A percentile compares a stretch with the other conserved stretches of the same genome.
These are phyloP conservation scores for Eutrema yunnanense DNA, from an alignment of 345 rosid species.

Conservation along the genomic window DNA sequence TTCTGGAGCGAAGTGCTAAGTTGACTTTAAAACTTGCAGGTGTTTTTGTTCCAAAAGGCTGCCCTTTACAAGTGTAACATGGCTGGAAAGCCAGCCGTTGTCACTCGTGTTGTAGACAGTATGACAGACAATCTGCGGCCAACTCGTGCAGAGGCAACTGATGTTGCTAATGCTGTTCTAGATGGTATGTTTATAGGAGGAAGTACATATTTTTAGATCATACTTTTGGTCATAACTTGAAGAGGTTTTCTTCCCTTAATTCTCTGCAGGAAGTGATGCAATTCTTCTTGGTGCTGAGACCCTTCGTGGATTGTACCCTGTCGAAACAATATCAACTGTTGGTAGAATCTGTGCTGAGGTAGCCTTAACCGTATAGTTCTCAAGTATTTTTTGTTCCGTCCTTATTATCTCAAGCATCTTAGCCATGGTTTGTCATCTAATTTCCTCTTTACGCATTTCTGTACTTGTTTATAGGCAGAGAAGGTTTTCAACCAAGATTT, in stretches of 20 bases:
- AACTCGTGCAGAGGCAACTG: constrained; percentile 98
- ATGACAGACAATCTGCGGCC: constrained; percentile 95
- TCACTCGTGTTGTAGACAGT: constrained; percentile 96
- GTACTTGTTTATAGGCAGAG: constrained; percentile 54
- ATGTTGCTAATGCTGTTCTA: constrained; percentile 97
- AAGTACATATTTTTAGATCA: not conserved
- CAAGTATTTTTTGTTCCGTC: not conserved
- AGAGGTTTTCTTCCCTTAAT: not conserved
- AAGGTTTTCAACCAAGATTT: constrained; percentile 95
- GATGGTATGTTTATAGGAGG: constrained; percentile 52
- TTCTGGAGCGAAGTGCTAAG: not conserved
- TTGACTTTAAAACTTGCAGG: constrained; percentile 38
- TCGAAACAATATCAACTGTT: constrained; percentile 81
- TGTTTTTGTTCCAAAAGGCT: constrained; percentile 90
- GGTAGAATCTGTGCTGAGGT: constrained; percentile 97
- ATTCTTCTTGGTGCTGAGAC: constrained; percentile 99
- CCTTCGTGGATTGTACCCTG: constrained; percentile 85
- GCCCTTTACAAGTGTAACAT: constrained; percentile 96
- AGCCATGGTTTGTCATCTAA: not conserved
- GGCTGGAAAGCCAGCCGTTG: constrained; percentile 97
- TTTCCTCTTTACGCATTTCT: constrained; percentile 4
- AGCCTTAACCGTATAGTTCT: not conserved
- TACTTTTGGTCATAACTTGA: constrained; percentile 1
- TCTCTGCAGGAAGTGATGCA: constrained; percentile 80
- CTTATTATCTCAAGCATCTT: not conserved